These are phyloP conservation scores for Xanthoconium purpureum DNA, from an alignment of 768 basidiomycete species.

Conservation along the genomic window DNA sequence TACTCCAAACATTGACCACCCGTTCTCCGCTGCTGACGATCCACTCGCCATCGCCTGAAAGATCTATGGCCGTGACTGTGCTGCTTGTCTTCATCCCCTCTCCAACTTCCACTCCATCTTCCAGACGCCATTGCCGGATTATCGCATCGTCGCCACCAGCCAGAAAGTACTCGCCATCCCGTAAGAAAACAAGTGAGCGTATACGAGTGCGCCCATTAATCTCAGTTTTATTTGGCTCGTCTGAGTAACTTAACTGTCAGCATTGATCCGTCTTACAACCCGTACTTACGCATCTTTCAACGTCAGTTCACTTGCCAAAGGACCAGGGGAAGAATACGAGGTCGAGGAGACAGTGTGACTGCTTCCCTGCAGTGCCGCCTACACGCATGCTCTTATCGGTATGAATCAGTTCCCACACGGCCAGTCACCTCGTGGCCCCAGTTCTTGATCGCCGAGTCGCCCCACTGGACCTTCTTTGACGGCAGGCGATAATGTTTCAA, in stretches of 20 bases:
- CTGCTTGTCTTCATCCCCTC: neutral
- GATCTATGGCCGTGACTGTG: neutral
- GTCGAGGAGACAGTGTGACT: too few species aligned
- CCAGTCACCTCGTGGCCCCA: too few species aligned
- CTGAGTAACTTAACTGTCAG: neutral
- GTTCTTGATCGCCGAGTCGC: too few species aligned
- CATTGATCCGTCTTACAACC: too few species aligned
- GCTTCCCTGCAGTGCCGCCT: too few species aligned
- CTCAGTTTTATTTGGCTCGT: neutral
- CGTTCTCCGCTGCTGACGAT: neutral
- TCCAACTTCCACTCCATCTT: neutral
- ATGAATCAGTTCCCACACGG: too few species aligned
- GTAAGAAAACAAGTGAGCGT: neutral
- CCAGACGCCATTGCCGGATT: conserved; percentile 2
- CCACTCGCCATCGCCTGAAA: conserved; percentile 1
- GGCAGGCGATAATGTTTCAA: too few species aligned
- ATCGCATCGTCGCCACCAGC: neutral
- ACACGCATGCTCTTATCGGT: too few species aligned
- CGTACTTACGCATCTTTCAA: too few species aligned
- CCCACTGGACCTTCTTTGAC: too few species aligned
- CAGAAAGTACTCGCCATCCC: neutral
- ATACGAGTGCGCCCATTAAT: neutral
- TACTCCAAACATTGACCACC: neutral
- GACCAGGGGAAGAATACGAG: too few species aligned
- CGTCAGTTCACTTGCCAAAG: too few species aligned